Conservation (phyloP, 768 basidiomycete species). For the Boletus vermiculosoides region DNA sequence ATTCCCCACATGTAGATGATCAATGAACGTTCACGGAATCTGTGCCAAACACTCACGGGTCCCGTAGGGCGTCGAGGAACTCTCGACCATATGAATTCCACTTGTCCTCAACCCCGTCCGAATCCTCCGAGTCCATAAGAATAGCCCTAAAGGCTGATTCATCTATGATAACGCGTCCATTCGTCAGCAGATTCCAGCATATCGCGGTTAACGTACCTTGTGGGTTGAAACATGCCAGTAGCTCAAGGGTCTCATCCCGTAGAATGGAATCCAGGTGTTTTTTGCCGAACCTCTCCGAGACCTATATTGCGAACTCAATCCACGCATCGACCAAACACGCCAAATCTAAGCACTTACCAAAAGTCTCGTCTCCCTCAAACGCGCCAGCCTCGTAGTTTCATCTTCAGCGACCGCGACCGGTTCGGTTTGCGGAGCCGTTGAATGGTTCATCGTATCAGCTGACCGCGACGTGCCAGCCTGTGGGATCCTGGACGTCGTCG, state of each 20-base stretch:
- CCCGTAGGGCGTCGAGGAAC: constrained; percentile 20
- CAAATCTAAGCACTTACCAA: constrained; percentile 10
- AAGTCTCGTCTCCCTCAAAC: constrained; percentile 22
- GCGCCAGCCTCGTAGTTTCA: constrained; percentile 10
- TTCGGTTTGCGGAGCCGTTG: neutral
- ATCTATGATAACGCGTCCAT: constrained; percentile 10
- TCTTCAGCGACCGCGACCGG: constrained; percentile 4
- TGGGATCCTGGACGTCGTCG: constrained; percentile 7
- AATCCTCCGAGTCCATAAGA: constrained; percentile 21
- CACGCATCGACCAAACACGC: neutral
- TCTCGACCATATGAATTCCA: constrained; percentile 19
- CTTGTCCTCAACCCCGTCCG: constrained; percentile 13
- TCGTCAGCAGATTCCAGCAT: neutral
- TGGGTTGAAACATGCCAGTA: constrained; percentile 21
- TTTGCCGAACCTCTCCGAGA: constrained; percentile 9
- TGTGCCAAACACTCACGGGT: constrained; percentile 13
- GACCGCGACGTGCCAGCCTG: constrained; percentile 13
- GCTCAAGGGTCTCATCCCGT: constrained; percentile 26
- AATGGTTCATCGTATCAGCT: neutral
- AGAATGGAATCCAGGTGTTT: constrained; percentile 13
- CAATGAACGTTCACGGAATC: neutral
- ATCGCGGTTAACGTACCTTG: constrained; percentile 10
- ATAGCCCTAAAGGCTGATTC: constrained; percentile 8
- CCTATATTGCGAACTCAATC: constrained; percentile 9
- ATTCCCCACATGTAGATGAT: neutral